Percentiles rank a stretch among this genome's conserved stretches.
Evolutionary conservation across 2,329 filamentous ascomycete genomes (phyloP).

Genomic region (Fusarium sp.): DNA sequence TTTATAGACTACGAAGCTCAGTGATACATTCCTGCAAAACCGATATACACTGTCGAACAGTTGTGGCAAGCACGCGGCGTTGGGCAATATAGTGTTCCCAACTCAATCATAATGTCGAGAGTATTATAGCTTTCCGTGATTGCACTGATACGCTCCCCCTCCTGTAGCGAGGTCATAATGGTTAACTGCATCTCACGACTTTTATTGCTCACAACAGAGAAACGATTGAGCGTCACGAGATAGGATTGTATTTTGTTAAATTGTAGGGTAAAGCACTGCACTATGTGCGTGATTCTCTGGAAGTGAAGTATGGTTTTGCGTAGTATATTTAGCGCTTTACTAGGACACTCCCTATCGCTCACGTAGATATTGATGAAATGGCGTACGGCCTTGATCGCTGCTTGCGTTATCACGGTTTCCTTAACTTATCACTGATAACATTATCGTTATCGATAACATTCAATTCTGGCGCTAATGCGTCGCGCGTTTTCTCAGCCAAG

Average conservation of each 20-base stretch:
- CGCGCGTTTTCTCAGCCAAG: neutral
- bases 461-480: neutral
- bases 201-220: too few species aligned
- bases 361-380: rapidly evolving
- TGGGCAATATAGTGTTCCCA: rapidly evolving
- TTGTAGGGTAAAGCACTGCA: neutral
- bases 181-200: neutral
- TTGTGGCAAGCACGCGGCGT: rapidly evolving
- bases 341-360: rapidly evolving
- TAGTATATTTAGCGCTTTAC: too few species aligned
- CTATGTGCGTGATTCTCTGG: neutral
- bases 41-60: rapidly evolving
- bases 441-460: neutral
- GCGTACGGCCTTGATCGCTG: rapidly evolving
- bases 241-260: neutral
- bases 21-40: neutral
- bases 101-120: too few species aligned
- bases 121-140: rapidly evolving
- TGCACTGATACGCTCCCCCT: neutral
- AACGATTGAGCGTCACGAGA: neutral
- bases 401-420: neutral
- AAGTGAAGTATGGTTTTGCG: neutral
- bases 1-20: neutral
- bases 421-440: neutral
- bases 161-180: too few species aligned